Percentiles rank a stretch among this genome's conserved stretches.
These are phyloP conservation scores for Graphilbum fragrans DNA, from an alignment of 2,329 filamentous ascomycete species.

Conservation along the genomic window DNA sequence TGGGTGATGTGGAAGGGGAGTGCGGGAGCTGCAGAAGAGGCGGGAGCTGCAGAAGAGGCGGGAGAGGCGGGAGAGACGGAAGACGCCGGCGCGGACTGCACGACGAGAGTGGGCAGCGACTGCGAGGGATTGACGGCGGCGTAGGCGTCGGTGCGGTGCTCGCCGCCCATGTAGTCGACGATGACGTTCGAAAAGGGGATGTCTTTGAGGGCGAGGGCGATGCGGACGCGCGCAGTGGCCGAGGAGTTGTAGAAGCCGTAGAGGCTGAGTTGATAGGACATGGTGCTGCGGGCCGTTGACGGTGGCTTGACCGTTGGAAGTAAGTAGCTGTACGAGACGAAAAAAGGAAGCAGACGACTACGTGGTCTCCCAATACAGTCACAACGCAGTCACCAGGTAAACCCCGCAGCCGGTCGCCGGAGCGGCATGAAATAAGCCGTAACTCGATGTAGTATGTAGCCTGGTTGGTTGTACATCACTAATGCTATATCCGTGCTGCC, in stretches of 20 bases:
- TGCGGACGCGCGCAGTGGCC: conserved; percentile 48
- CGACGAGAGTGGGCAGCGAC: conserved; percentile 41
- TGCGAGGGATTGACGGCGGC: conserved; percentile 36
- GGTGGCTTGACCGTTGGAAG: no score
- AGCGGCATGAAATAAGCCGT: no score
- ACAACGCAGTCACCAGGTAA: no score
- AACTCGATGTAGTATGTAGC: no score
- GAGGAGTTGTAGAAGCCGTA: conserved; percentile 53
- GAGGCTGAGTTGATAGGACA: conserved; percentile 23
- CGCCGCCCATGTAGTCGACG: conserved; percentile 41
- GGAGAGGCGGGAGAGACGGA: conserved; percentile 35
- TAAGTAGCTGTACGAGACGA: no score
- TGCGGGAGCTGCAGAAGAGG: background rate
- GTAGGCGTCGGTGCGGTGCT: conserved; percentile 35
- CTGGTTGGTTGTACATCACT: no score
- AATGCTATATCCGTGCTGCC: no score
- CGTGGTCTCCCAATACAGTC: no score
- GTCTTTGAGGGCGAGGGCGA: conserved; percentile 42
- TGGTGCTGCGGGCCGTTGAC: background rate
- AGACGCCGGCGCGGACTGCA: conserved; percentile 15
- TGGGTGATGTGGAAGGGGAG: conserved; percentile 14
- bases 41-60: no score
- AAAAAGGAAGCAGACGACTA: no score
- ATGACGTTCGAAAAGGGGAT: conserved; percentile 33
- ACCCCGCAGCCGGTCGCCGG: no score